Conservation (phyloP, 192 early-diverging fungal species). For the Backusella parvicylindrica region DNA sequence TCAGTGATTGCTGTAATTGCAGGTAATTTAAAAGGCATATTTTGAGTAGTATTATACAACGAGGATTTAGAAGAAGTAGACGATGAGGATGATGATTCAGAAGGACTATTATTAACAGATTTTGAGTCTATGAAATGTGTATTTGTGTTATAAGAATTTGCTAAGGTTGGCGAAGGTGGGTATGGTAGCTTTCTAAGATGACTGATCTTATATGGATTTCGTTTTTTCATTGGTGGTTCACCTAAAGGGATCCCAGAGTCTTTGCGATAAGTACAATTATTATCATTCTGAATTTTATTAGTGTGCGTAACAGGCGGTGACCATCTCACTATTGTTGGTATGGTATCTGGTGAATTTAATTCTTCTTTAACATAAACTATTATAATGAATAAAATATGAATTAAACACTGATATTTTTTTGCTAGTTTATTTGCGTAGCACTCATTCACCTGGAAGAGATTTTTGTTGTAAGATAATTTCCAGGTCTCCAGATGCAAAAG, state of each 20-base stretch:
- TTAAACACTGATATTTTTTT: too few species aligned
- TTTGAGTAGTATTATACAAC: not conserved
- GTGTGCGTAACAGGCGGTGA: not conserved
- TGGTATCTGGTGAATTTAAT: slow-evolving; percentile 10
- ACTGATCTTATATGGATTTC: not conserved
- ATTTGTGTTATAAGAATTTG: not conserved
- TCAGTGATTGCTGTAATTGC: not conserved
- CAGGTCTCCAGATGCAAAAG: not conserved
- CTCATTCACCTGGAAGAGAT: not conserved
- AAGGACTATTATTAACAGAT: not conserved
- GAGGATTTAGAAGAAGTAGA: not conserved
- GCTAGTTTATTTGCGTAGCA: too few species aligned
- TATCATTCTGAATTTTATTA: not conserved
- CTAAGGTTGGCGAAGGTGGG: not conserved
- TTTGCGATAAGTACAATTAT: not conserved
- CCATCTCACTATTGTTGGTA: slow-evolving; percentile 23
- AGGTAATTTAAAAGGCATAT: not conserved
- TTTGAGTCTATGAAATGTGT: not conserved
- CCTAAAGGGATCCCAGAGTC: slow-evolving; percentile 10
- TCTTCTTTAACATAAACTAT: not conserved
- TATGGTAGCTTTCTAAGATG: not conserved
- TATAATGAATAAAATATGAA: too few species aligned
- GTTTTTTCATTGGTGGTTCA: not conserved
- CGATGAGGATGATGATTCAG: not conserved
- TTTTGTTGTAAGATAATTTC: not conserved